phyloP scores from a whole-genome alignment of 257 asterid species.

The Solanum clarkiae region DNA sequence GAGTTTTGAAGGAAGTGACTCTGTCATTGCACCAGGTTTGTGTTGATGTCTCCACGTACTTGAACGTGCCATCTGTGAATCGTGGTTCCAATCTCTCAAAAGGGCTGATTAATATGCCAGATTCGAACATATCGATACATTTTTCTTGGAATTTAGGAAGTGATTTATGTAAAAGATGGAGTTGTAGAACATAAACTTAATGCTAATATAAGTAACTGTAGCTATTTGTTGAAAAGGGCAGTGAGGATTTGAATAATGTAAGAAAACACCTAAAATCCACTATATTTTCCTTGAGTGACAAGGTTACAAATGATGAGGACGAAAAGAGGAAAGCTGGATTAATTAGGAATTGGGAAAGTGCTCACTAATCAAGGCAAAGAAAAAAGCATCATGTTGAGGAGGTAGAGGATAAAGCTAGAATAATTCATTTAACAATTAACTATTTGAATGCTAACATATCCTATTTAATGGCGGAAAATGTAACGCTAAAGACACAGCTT shows the following conservation, averaged over 20 bases:
- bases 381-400: too few relatives aligned
- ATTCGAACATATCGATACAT: conserved; percentile 48
- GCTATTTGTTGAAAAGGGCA: too few relatives aligned
- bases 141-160: conserved; percentile 31
- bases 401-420: too few relatives aligned
- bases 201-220: too few relatives aligned
- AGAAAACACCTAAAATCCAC: too few relatives aligned
- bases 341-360: conserved; percentile 88
- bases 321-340: conserved; percentile 70
- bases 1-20: conserved; percentile 15
- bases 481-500: too few relatives aligned
- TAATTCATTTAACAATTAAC: too few relatives aligned
- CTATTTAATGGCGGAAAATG: too few relatives aligned
- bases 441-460: too few relatives aligned
- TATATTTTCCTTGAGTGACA: conserved; percentile 6
- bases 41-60: conserved; percentile 22
- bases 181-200: conserved; percentile 35
- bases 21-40: conserved; percentile 4
- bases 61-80: conserved; percentile 53
- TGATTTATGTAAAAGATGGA: conserved; percentile 21
- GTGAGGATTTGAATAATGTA: too few relatives aligned
- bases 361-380: conserved; percentile 12
- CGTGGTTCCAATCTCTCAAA: neutral
- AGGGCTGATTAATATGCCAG: neutral
- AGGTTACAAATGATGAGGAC: conserved; percentile 41